Conservation (phyloP, 129 eudicot genomes). For the Daucus carota region DNA sequence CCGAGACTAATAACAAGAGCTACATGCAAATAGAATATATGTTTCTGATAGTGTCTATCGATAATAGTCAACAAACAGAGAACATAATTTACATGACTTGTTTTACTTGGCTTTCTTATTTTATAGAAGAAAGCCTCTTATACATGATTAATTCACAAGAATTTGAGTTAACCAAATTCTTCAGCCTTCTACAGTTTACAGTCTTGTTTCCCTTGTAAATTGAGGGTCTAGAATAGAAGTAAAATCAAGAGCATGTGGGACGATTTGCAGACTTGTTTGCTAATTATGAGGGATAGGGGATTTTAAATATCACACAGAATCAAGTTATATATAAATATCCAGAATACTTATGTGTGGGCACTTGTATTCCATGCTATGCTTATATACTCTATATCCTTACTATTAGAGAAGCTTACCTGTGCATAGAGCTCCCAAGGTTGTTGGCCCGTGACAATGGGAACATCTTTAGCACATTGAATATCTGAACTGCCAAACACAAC, state of each 20-base stretch:
- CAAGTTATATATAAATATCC: background rate
- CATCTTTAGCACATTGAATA: conserved; percentile 28
- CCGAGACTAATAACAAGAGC: background rate
- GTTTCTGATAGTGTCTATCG: background rate
- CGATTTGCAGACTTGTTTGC: background rate
- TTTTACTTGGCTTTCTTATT: too few species aligned
- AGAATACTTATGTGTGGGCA: background rate
- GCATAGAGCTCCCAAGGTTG: conserved; percentile 47
- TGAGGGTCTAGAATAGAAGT: background rate
- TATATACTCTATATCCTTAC: background rate
- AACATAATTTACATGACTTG: background rate
- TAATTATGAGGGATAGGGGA: background rate
- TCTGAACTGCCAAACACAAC: conserved; percentile 48
- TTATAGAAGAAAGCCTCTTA: background rate
- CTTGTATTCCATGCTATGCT: background rate
- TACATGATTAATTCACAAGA: background rate
- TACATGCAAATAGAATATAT: background rate
- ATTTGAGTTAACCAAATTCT: background rate
- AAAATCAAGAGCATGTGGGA: background rate
- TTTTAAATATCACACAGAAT: background rate
- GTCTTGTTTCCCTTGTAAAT: background rate
- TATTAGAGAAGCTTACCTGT: conserved; percentile 41
- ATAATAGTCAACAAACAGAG: background rate
- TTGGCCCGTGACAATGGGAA: conserved; percentile 19
- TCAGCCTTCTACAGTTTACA: background rate